Evolutionary conservation across 805 yeast genomes (phyloP).

Genomic region (Candida chilensis): DNA sequence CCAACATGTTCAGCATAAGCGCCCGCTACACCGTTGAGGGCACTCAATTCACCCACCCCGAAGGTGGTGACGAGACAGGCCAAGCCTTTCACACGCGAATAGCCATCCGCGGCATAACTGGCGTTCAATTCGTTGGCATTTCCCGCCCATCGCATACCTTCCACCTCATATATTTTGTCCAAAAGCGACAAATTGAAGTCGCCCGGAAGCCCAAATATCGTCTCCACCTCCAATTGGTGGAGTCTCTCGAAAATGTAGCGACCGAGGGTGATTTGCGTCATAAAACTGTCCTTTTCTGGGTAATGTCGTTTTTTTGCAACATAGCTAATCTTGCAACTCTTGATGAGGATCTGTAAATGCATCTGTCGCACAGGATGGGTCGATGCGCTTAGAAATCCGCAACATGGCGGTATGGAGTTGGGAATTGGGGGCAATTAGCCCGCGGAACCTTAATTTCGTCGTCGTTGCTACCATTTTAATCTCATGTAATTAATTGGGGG

Average conservation of each 20-base stretch:
- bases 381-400: too few relatives aligned
- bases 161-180: slow-evolving; percentile 29
- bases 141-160: slow-evolving; percentile 31
- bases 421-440: too few relatives aligned
- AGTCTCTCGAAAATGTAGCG: slow-evolving; percentile 29
- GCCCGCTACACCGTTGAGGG: slow-evolving; percentile 28
- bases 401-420: too few relatives aligned
- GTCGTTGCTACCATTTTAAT: too few relatives aligned
- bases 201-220: slow-evolving; percentile 31
- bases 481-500: too few relatives aligned
- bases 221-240: slow-evolving; percentile 22
- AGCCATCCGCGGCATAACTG: slow-evolving; percentile 34
- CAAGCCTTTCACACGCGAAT: slow-evolving; percentile 26
- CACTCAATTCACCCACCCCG: slow-evolving; percentile 31
- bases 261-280: slow-evolving; percentile 26
- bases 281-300: too few relatives aligned
- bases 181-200: slow-evolving; percentile 27
- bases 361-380: too few relatives aligned
- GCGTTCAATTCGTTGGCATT: slow-evolving; percentile 34
- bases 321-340: too few relatives aligned
- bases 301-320: too few relatives aligned
- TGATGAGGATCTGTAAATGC: too few relatives aligned
- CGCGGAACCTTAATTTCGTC: too few relatives aligned
- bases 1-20: slow-evolving; percentile 33
- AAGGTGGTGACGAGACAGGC: slow-evolving; percentile 27